A percentile compares a stretch with the other conserved stretches of the same genome.
Conservation (phyloP, 306 rosid species). For the Cicer pinnatifidum region DNA sequence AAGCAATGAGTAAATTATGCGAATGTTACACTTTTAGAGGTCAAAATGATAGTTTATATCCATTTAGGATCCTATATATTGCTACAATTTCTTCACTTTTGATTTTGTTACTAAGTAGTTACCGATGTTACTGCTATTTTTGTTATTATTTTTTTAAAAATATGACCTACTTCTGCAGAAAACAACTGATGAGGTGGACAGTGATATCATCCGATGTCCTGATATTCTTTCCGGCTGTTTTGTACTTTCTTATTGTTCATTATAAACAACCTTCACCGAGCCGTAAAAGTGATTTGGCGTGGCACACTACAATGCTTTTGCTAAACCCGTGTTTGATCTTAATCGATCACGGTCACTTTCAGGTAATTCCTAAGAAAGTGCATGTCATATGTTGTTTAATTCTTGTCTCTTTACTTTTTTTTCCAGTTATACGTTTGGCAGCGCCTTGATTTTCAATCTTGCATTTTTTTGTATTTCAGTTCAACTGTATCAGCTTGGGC, state of each 20-base stretch:
- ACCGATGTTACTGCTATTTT: not conserved
- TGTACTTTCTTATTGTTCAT: constrained; percentile 63
- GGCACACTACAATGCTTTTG: constrained; percentile 72
- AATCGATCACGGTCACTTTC: constrained; percentile 90
- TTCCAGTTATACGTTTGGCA: not conserved
- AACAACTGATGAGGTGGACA: constrained; percentile 95
- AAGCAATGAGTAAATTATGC: constrained; percentile 6
- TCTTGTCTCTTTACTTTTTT: not conserved
- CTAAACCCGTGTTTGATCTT: constrained; percentile 76
- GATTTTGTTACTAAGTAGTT: constrained; percentile 1
- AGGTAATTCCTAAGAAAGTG: constrained; percentile 53
- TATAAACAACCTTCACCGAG: constrained; percentile 49
- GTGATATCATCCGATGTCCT: constrained; percentile 87
- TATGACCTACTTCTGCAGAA: constrained; percentile 57
- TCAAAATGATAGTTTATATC: constrained; percentile 17
- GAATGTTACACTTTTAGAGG: not conserved
- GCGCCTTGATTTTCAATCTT: constrained; percentile 17
- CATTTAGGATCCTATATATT: constrained; percentile 24
- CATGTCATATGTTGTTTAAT: constrained; percentile 13
- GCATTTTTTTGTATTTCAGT: constrained; percentile 56
- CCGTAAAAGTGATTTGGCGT: constrained; percentile 60
- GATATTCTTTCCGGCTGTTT: constrained; percentile 82
- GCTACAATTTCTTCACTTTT: not conserved
- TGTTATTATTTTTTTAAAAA: not conserved
- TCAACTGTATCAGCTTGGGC: constrained; percentile 89